A percentile compares a stretch with the other conserved stretches of the same genome.
These are phyloP conservation scores for Paraphaeosphaeria minitans DNA, from an alignment of 2,329 filamentous ascomycete genomes.

Conservation along the genomic window DNA sequence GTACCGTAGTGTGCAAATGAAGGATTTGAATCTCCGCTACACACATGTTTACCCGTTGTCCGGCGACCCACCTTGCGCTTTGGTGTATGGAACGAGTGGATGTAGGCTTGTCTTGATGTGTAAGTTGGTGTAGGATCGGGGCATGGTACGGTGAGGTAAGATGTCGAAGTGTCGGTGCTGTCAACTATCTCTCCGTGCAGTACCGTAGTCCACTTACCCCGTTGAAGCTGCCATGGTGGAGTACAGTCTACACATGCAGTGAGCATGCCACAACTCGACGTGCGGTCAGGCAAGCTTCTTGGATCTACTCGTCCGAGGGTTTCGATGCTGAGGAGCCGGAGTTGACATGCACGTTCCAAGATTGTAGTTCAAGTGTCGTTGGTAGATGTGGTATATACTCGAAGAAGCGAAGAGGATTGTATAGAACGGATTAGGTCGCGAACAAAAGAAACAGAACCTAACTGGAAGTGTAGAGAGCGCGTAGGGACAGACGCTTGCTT, in stretches of 20 bases:
- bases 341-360: not conserved
- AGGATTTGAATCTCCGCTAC: constrained; percentile 5
- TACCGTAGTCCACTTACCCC: not conserved
- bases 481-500: constrained; percentile 5
- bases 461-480: not conserved
- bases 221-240: not conserved
- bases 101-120: not conserved
- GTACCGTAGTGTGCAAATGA: not conserved
- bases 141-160: not conserved
- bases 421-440: not conserved
- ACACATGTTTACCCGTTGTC: not conserved
- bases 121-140: not conserved
- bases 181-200: not conserved
- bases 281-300: not conserved
- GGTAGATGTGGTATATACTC: not conserved
- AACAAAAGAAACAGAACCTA: not conserved
- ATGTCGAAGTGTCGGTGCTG: not conserved
- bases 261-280: not conserved
- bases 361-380: not conserved
- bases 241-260: not conserved
- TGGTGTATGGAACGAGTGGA: not conserved
- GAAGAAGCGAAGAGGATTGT: not conserved
- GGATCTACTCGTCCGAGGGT: not conserved
- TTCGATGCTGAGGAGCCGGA: not conserved
- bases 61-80: not conserved